Percentiles rank a stretch among this genome's conserved stretches.
phyloP scores from a whole-genome alignment of 305 asterid genomes.

The Fraxinus xanthoxyloides region DNA sequence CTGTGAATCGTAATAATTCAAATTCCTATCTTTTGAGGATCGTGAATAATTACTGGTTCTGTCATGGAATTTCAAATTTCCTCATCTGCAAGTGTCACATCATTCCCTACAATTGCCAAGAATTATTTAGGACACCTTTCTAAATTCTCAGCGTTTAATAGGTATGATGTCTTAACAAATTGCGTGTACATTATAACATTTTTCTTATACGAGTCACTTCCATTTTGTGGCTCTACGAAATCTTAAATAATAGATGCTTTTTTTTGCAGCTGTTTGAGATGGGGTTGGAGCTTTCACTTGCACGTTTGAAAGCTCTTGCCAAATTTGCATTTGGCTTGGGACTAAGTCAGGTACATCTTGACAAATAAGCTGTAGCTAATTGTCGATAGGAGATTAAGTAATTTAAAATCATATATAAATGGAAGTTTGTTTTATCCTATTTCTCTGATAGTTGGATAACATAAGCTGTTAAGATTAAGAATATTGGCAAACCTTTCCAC shows the following conservation, averaged over 20 bases:
- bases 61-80: constrained; percentile 12
- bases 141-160: neutral
- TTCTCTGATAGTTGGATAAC: neutral
- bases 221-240: neutral
- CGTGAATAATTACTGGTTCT: constrained; percentile 7
- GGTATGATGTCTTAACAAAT: neutral
- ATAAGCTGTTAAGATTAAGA: neutral
- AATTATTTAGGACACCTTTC: constrained; percentile 2
- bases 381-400: neutral
- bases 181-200: neutral
- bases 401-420: constrained; percentile 10
- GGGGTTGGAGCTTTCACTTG: constrained; percentile 99
- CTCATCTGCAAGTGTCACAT: constrained; percentile 3
- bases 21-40: neutral
- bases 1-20: neutral
- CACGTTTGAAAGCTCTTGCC: constrained; percentile 91
- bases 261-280: constrained; percentile 92
- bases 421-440: constrained; percentile 7
- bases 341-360: constrained; percentile 70
- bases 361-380: constrained; percentile 10
- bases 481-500: neutral
- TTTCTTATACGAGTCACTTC: constrained; percentile 2
- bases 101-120: neutral
- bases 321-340: constrained; percentile 98
- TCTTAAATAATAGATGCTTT: constrained; percentile 31